These are phyloP conservation scores for Naganishia vishniacii DNA, from an alignment of 768 basidiomycete genomes.

Conservation along the genomic window DNA sequence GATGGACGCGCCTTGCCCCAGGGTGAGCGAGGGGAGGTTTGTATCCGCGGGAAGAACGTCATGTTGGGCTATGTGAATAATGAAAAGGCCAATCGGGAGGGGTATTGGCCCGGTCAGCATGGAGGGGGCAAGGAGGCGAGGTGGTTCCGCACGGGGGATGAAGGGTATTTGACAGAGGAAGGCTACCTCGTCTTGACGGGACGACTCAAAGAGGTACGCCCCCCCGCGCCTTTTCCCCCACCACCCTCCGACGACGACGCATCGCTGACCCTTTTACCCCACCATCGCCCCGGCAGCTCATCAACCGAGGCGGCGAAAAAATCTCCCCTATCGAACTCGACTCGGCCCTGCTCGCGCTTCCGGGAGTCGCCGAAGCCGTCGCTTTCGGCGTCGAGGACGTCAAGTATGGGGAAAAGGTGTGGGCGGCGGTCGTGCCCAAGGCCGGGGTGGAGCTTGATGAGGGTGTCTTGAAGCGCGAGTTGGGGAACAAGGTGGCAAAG, in stretches of 20 bases:
- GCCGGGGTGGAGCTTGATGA: conserved; percentile 17
- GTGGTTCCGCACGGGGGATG: conserved; percentile 51
- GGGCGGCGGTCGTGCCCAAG: conserved; percentile 36
- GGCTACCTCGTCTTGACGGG: conserved; percentile 57
- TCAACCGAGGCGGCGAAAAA: conserved; percentile 57
- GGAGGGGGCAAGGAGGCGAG: conserved; percentile 40
- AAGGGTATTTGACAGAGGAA: conserved; percentile 30
- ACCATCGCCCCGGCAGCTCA: too few relatives aligned
- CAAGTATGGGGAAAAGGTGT: conserved; percentile 41
- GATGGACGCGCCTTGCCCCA: conserved; percentile 46
- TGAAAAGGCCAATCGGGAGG: conserved; percentile 52
- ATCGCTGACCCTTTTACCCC: background rate
- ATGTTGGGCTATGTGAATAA: conserved; percentile 56
- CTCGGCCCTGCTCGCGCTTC: conserved; percentile 52
- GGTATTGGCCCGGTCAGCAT: conserved; percentile 54
- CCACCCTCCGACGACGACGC: background rate
- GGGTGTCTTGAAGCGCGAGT: conserved; percentile 28
- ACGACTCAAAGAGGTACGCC: conserved; percentile 60
- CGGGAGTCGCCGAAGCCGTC: conserved; percentile 58
- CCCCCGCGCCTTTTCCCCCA: too few relatives aligned
- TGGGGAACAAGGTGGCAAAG: conserved; percentile 32
- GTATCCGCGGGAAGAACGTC: conserved; percentile 57
- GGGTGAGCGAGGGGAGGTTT: conserved; percentile 55
- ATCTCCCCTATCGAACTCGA: conserved; percentile 62
- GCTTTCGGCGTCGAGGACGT: conserved; percentile 41